Evolutionary conservation across 2,329 filamentous ascomycete species (phyloP).

Genomic region (Colletotrichum tanaceti): DNA sequence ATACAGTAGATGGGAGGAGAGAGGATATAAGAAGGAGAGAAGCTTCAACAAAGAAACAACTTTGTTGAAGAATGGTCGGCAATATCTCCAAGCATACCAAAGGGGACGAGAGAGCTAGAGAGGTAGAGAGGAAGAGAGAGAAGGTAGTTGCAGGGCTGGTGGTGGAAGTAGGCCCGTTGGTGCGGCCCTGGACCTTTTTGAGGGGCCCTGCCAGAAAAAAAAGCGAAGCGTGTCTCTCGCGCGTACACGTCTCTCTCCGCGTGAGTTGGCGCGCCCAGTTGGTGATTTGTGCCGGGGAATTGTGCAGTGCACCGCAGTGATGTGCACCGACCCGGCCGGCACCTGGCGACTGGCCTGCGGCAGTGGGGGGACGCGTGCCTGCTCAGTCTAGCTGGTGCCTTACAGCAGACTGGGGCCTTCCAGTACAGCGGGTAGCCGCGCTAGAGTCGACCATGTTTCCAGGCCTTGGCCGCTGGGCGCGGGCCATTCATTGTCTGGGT

Average conservation of each 20-base stretch:
- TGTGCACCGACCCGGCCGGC: constrained; percentile 2
- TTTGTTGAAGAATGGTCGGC: constrained; percentile 16
- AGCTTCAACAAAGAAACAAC: constrained; percentile 10
- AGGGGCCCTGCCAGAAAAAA: constrained; percentile 38
- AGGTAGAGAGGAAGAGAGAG: constrained; percentile 28
- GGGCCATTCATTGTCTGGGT: constrained; percentile 27
- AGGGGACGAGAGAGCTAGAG: not conserved
- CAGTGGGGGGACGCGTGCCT: not conserved
- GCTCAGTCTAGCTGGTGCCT: not conserved
- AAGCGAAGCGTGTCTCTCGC: constrained; percentile 25
- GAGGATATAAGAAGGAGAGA: constrained; percentile 18
- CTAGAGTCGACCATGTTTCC: constrained; percentile 20
- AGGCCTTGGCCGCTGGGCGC: constrained; percentile 25
- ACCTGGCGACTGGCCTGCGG: not conserved
- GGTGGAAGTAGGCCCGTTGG: constrained; percentile 44
- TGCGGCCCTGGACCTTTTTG: constrained; percentile 47
- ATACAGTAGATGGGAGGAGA: not conserved
- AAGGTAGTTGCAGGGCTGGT: constrained; percentile 44
- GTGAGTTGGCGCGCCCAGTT: constrained; percentile 14
- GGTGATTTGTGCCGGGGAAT: constrained; percentile 12
- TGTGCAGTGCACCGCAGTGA: constrained; percentile 5
- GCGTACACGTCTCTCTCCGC: constrained; percentile 26
- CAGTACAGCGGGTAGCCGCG: constrained; percentile 3
- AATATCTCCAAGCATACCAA: constrained; percentile 8
- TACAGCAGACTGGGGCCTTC: constrained; percentile 1